Evolutionary conservation across 805 yeast genomes (phyloP).

Genomic region (Lipomyces anomalus): DNA sequence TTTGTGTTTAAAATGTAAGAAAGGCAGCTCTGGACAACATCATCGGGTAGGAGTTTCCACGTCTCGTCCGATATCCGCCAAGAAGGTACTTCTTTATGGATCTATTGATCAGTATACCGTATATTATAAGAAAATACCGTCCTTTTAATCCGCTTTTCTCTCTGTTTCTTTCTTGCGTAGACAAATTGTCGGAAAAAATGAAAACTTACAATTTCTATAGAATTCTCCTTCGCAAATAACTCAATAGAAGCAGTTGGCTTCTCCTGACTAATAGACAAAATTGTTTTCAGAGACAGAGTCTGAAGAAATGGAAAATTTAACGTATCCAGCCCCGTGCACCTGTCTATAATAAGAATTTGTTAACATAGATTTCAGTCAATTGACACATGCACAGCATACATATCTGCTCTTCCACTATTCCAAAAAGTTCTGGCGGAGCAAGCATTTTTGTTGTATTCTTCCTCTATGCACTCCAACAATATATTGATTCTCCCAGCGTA

Average conservation of each 20-base stretch:
- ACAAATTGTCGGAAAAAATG: too few species aligned
- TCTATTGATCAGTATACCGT: too few species aligned
- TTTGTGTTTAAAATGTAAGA: constrained; percentile 55
- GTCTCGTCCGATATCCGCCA: constrained; percentile 38
- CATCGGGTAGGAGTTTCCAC: constrained; percentile 72
- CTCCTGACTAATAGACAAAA: constrained; percentile 77
- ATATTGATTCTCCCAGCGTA: too few species aligned
- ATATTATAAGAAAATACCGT: too few species aligned
- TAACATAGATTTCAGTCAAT: neutral
- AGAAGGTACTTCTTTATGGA: constrained; percentile 15
- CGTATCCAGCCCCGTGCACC: constrained; percentile 74
- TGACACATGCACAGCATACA: constrained; percentile 32
- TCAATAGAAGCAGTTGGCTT: constrained; percentile 69
- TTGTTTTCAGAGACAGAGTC: constrained; percentile 61
- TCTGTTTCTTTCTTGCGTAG: too few species aligned
- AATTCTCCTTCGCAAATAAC: constrained; percentile 50
- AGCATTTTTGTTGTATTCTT: constrained; percentile 51
- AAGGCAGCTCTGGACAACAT: constrained; percentile 59
- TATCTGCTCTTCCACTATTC: constrained; percentile 81
- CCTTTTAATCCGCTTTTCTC: too few species aligned
- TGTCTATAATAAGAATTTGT: constrained; percentile 34
- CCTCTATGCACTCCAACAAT: neutral
- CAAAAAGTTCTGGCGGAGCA: constrained; percentile 89
- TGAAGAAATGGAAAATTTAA: constrained; percentile 72
- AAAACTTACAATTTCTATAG: constrained; percentile 34